phyloP scores from a whole-genome alignment of 768 basidiomycete genomes.

The Kwoniella sp. region DNA sequence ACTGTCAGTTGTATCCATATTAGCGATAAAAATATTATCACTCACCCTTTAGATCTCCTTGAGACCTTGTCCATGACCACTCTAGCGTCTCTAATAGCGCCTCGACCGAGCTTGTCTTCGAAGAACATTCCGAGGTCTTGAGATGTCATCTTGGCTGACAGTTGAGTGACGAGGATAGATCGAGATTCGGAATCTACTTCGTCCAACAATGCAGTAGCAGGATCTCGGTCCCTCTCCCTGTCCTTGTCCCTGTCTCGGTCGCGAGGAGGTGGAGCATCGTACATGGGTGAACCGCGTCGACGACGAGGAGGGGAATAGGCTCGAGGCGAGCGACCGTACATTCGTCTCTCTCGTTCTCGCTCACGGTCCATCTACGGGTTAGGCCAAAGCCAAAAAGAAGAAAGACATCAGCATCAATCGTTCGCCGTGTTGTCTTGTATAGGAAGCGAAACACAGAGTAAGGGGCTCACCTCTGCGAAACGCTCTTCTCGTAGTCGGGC shows the following conservation, averaged over 20 bases:
- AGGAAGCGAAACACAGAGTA: background rate
- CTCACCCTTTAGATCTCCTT: slow-evolving; percentile 95
- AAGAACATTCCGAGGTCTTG: slow-evolving; percentile 98
- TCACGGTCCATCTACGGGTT: slow-evolving; percentile 35
- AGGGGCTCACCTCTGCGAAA: slow-evolving; percentile 27
- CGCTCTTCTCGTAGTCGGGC: slow-evolving; percentile 27
- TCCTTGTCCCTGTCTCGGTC: slow-evolving; percentile 8
- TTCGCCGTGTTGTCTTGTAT: too few species aligned
- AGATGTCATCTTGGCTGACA: slow-evolving; percentile 93
- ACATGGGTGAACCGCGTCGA: slow-evolving; percentile 33
- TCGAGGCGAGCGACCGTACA: slow-evolving; percentile 3
- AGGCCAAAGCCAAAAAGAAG: background rate
- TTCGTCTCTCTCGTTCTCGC: slow-evolving; percentile 30
- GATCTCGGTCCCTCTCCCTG: slow-evolving; percentile 19
- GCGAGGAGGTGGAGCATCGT: slow-evolving; percentile 24
- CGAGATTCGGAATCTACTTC: slow-evolving; percentile 97
- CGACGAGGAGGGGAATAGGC: slow-evolving; percentile 36
- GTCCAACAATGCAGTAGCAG: slow-evolving; percentile 61
- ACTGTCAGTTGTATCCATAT: background rate
- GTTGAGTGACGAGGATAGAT: slow-evolving; percentile 97
- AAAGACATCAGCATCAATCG: background rate
- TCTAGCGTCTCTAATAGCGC: slow-evolving; percentile 88
- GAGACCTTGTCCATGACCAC: slow-evolving; percentile 95
- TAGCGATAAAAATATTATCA: background rate
- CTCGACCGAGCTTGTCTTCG: slow-evolving; percentile 92